Evolutionary conservation across 768 basidiomycete species (phyloP), one percentile per base, ranked within the genome.

Genomic region (Tremella yokohamensis): DNA sequence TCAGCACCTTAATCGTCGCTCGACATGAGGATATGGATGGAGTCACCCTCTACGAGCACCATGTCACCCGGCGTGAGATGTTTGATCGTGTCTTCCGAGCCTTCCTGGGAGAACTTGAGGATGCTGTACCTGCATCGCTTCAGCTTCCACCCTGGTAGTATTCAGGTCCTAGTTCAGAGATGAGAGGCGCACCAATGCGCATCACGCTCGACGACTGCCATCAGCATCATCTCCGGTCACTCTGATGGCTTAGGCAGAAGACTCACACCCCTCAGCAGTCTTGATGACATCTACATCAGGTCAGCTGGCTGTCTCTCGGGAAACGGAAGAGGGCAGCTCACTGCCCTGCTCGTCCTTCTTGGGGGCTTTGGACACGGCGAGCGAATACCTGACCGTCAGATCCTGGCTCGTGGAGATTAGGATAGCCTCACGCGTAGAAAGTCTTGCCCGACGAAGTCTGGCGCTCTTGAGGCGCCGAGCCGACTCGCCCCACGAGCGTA

Each of bases 401-500:
- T 34, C 34, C 6, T 11, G 3, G 12, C 6, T 34, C 29, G 4
- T 11, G 29, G 29, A 34, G 11, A 6, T 4, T 6, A 4, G 29
- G 11, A 34, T 8, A 8, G 16, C 16, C 54, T 37, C 39, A 56
- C 39, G 40, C 47, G 42, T 37, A 57, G 47, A 58, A 62, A 8
- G 22, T 20, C 40, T 50, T 49, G 11, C 55, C 55, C 6, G 42
- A 19, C 1, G 42, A 29, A 13, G 42, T 53, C 11, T 49, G 22
- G 37, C 50, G 34, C 45, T 49, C 25, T 8, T 38, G 24, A 8
- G 61, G 61, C 13, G 52, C 56, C 6, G 52, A 47, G n/a, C 61
- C 61, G 39, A 62, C 52, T 11, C 61, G 61, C 22, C 61, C 61
- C 16, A 62, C 49, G 26, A 62, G 34, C 25, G 61, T 62, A 18